Evolutionary conservation across 2,329 filamentous ascomycete species (phyloP).

Genomic region (Ophiobolus disseminans): DNA sequence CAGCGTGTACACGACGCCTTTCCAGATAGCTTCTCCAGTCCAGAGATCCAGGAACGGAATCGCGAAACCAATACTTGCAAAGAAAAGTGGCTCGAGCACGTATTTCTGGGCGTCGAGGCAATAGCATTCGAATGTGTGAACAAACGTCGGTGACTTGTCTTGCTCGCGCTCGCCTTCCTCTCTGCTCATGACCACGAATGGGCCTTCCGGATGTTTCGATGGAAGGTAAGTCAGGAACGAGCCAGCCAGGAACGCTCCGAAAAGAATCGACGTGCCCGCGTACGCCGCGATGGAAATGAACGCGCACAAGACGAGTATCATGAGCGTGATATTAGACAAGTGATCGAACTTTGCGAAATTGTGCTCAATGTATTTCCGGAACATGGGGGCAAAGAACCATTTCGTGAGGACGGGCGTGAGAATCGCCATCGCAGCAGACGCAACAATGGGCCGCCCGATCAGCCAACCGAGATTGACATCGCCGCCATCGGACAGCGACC

Average conservation of each 20-base stretch:
- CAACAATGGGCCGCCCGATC: slow-evolving; percentile 37
- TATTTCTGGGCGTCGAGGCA: slow-evolving; percentile 56
- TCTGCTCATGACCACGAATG: slow-evolving; percentile 33
- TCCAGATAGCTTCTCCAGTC: slow-evolving; percentile 38
- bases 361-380: slow-evolving; percentile 22
- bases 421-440: slow-evolving; percentile 27
- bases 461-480: slow-evolving; percentile 28
- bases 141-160: slow-evolving; percentile 36
- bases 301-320: slow-evolving; percentile 36
- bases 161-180: slow-evolving; percentile 35
- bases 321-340: slow-evolving; percentile 33
- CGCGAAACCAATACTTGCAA: slow-evolving; percentile 40
- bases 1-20: slow-evolving; percentile 34
- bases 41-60: slow-evolving; percentile 39
- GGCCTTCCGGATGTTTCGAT: slow-evolving; percentile 23
- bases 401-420: slow-evolving; percentile 34
- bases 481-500: slow-evolving; percentile 17
- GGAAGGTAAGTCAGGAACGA: slow-evolving; percentile 37
- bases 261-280: slow-evolving; percentile 39
- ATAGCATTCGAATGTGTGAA: slow-evolving; percentile 46
- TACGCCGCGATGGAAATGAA: slow-evolving; percentile 39
- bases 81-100: slow-evolving; percentile 39
- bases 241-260: slow-evolving; percentile 42
- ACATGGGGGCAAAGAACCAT: slow-evolving; percentile 48
- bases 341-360: slow-evolving; percentile 31